Base-by-base conservation (phyloP, 371 early-diverging fungal species). In the Mucor plumbeus region DNA sequence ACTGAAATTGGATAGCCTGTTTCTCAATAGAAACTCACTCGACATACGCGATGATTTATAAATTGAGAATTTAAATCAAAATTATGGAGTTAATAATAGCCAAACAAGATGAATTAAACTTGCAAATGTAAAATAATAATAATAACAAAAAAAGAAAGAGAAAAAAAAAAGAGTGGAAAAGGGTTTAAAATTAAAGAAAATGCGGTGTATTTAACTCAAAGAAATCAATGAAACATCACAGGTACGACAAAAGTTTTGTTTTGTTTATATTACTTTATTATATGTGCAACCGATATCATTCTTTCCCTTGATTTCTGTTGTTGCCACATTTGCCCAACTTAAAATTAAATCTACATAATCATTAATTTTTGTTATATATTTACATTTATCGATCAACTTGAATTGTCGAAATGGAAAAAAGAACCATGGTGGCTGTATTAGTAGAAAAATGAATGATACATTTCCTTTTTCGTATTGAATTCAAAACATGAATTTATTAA, bases 381-480 rank as follows among this genome's bases (percentile, higher is more conserved):
- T 26, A 34, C 39, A 58, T 35, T 14, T 35, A n/a, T 19, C 1
- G n/a, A 26, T 9, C 0, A 36, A 10, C 21, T 11, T 10, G 15
- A 15, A 26, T n/a, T 2, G 9, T 33, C 19, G 7, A 59, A 19
- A 21, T 4, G n/a, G 43, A 11, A 35, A 38, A 17, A 53, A 54
- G 15, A 63, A 54, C 36, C n/a, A 43, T 3, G 3, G 19, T 31
- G 19, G 6, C 10, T 21, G 11, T 34, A 60, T 43, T 53, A 53
- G 53, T 53, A 53, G 31, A 31, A 14, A 13, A 43, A 7, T 43
- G 40, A 40, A 55, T 60, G 61, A 41, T 41, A 13, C 17, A 63
- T 63, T 63, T 63, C 64, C 64, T 63, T 55, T 53, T 63, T 33
- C n/a, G 64, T 63, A 31, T 14, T 13, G 54, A 40, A 43, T 26